These are phyloP conservation scores for Pistacia vera DNA, from an alignment of 345 rosid genomes.

Conservation along the genomic window DNA sequence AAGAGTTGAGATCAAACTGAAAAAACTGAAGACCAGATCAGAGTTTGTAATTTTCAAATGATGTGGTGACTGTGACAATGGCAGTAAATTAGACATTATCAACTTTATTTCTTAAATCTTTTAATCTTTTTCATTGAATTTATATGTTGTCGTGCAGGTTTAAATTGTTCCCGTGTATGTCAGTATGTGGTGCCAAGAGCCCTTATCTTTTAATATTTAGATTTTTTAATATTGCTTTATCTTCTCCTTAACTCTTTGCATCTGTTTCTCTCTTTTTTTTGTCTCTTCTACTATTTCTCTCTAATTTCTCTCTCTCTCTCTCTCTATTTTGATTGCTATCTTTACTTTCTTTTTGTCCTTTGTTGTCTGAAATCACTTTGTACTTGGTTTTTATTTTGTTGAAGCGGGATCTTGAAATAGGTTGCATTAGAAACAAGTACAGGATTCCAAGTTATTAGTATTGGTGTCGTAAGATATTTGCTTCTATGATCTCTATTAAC, in stretches of 20 bases:
- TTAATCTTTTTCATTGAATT: not conserved
- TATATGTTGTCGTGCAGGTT: not conserved
- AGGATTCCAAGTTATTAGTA: not conserved
- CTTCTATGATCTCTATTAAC: not conserved
- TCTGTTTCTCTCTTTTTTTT: too few species aligned
- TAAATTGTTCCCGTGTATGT: not conserved
- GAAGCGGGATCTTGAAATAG: not conserved
- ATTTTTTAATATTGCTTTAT: too few species aligned
- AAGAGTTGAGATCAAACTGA: not conserved
- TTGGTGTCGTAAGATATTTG: not conserved
- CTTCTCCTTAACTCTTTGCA: too few species aligned
- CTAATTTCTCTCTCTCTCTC: too few species aligned
- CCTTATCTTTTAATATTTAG: too few species aligned
- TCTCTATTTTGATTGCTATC: too few species aligned
- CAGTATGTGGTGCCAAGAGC: too few species aligned
- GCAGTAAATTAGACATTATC: not conserved
- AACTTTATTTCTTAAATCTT: not conserved
- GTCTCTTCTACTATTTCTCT: too few species aligned
- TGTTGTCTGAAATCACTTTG: too few species aligned
- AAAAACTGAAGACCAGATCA: not conserved
- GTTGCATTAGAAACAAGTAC: not conserved
- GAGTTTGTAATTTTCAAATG: not conserved
- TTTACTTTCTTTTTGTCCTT: too few species aligned
- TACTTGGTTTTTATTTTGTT: not conserved
- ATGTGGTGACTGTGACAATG: not conserved